Evolutionary conservation across 805 yeast genomes (phyloP).

Genomic region (Starmerella riodocensis): DNA sequence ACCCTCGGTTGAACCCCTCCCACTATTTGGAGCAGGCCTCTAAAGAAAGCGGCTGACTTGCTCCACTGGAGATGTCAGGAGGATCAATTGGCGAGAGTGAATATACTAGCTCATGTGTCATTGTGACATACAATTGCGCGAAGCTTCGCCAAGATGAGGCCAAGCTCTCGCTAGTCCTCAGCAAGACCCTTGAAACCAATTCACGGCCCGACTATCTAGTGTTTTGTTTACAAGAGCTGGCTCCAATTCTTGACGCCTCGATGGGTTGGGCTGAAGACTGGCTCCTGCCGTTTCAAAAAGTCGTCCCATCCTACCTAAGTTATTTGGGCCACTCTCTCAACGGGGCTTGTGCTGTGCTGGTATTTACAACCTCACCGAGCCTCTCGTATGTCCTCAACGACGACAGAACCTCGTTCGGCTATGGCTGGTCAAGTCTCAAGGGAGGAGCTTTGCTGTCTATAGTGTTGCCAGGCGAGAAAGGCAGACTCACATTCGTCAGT

Average conservation of each 20-base stretch:
- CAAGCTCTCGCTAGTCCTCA: not conserved
- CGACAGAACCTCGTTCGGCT: slow-evolving; percentile 33
- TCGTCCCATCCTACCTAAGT: slow-evolving; percentile 18
- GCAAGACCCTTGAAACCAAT: not conserved
- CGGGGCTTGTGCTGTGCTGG: slow-evolving; percentile 26
- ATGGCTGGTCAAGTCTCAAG: slow-evolving; percentile 49
- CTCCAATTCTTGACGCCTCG: slow-evolving; percentile 27
- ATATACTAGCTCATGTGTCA: slow-evolving; percentile 1
- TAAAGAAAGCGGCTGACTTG: too few species aligned
- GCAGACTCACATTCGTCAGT: slow-evolving; percentile 46
- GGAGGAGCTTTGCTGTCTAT: slow-evolving; percentile 49
- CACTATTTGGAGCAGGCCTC: too few species aligned
- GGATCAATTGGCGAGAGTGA: too few species aligned
- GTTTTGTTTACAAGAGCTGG: slow-evolving; percentile 26
- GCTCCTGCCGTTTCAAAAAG: slow-evolving; percentile 22
- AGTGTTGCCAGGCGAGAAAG: slow-evolving; percentile 32
- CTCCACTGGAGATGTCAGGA: too few species aligned
- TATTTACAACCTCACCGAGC: slow-evolving; percentile 29
- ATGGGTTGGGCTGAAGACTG: slow-evolving; percentile 20
- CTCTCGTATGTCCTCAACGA: slow-evolving; percentile 20
- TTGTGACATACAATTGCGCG: slow-evolving; percentile 2
- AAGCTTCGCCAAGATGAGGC: not conserved
- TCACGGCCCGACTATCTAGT: not conserved
- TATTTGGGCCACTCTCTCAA: slow-evolving; percentile 15
- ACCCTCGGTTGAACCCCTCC: too few species aligned